Evolutionary conservation across 2,329 filamentous ascomycete genomes (phyloP).

Genomic region (Trichoderma aggressivum): DNA sequence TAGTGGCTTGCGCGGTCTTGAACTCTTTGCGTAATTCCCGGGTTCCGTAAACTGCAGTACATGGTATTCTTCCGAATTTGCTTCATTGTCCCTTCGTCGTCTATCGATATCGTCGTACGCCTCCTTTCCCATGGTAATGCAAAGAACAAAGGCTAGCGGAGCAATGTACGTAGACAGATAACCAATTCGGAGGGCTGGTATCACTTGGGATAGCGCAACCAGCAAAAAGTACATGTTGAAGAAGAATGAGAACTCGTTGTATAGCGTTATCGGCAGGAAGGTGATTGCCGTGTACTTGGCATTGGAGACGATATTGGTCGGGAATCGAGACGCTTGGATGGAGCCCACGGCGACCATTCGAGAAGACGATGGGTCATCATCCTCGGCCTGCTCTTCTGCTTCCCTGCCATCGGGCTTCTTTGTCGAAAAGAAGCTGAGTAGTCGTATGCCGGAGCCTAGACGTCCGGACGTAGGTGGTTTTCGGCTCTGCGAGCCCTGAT

Average conservation of each 20-base stretch:
- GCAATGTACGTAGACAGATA: constrained; percentile 94
- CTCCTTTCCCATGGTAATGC: constrained; percentile 92
- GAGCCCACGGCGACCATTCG: constrained; percentile 75
- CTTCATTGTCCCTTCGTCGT: constrained; percentile 82
- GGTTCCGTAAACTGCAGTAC: constrained; percentile 69
- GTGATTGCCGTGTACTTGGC: constrained; percentile 96
- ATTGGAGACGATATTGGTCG: constrained; percentile 89
- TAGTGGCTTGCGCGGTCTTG: constrained; percentile 37
- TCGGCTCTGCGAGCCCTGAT: constrained; percentile 28
- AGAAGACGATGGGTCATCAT: constrained; percentile 66
- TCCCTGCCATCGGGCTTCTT: constrained; percentile 38
- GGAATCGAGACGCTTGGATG: constrained; percentile 70
- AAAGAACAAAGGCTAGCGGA: constrained; percentile 84
- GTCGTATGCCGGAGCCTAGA: constrained; percentile 50
- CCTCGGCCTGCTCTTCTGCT: constrained; percentile 49
- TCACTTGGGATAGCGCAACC: constrained; percentile 88
- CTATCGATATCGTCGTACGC: constrained; percentile 89
- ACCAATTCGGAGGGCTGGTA: constrained; percentile 84
- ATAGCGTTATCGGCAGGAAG: constrained; percentile 89
- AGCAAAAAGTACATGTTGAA: constrained; percentile 99
- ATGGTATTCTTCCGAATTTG: constrained; percentile 86
- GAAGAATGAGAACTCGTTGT: constrained; percentile 99
- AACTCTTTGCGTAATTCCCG: constrained; percentile 36
- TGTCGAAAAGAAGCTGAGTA: constrained; percentile 65
- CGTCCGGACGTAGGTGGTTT: constrained; percentile 30